Evolutionary conservation across 1,284 basidiomycete genomes (phyloP).

Genomic region (Apiotrichum siamense): DNA sequence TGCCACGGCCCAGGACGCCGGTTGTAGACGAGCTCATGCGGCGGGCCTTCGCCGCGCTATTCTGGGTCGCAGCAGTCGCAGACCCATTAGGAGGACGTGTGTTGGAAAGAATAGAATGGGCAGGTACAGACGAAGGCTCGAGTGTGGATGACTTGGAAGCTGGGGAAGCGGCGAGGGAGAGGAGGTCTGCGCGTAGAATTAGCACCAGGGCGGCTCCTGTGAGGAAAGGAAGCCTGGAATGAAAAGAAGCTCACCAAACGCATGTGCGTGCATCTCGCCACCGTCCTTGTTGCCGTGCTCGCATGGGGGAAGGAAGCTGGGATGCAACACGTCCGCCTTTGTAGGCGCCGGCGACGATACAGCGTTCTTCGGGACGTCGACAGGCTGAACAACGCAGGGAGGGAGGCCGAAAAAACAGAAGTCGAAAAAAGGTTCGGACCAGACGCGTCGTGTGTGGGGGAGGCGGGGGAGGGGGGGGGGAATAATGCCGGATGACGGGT

Average conservation of each 20-base stretch:
- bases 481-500: background rate
- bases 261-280: slow-evolving; percentile 44
- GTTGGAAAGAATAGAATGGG: slow-evolving; percentile 31
- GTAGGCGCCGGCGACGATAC: slow-evolving; percentile 2
- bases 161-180: slow-evolving; percentile 27
- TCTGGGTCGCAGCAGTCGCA: slow-evolving; percentile 7
- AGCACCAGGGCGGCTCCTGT: background rate
- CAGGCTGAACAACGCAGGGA: slow-evolving; percentile 2
- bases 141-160: slow-evolving; percentile 3
- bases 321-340: slow-evolving; percentile 34
- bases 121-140: slow-evolving; percentile 34
- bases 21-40: slow-evolving; percentile 42
- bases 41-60: slow-evolving; percentile 24
- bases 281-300: slow-evolving; percentile 29
- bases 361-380: slow-evolving; percentile 3
- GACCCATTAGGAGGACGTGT: slow-evolving; percentile 24
- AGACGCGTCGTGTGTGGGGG: background rate
- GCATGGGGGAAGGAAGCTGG: slow-evolving; percentile 41
- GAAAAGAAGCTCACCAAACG: slow-evolving; percentile 34
- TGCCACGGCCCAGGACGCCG: slow-evolving; percentile 42
- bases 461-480: background rate
- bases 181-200: slow-evolving; percentile 26
- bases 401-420: background rate
- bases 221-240: background rate
- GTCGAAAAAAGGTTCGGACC: background rate